Evolutionary conservation across 192 early-diverging fungal species (phyloP), one percentile per base, ranked within the genome.

Genomic region (Linnemannia zychae): DNA sequence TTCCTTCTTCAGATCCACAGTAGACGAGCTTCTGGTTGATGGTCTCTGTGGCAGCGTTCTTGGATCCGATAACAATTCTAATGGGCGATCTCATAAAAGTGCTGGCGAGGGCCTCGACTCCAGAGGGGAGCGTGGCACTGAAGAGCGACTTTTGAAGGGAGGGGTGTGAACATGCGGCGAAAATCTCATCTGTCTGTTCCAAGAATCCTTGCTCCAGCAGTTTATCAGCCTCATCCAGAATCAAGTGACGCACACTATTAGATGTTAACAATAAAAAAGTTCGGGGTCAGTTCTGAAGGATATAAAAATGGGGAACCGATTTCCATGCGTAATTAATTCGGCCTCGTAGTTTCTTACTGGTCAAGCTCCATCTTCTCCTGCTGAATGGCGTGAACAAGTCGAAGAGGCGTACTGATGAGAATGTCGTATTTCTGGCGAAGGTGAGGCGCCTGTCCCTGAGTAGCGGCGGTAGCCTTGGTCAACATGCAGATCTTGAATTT

Each of bases 1-100:
- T 99, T 77, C 99, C 99, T 28, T 94, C 92, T 81, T 99, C 99
- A 63, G 94, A 93, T 38, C 98, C 98, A 33, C 96, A 97, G 90
- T 94, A 99, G 17, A 97, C 88, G 24, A 99, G 91, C 78, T 93
- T 88, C 79, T 99, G 99, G 37, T 94, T 92, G 40, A 99, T 97
- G 3, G 93, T 95, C 70, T 96, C 95, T 1, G 96, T 98, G 7
- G 97, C 98, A 0, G 97, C 93, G 89, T 98, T 98, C 93, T 95
- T 95, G 66, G 92, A 85, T 7, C 98, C 98, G 77, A 99, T 93
- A 28, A 98, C 94, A 69, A 98, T 88, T 36, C 98, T 91, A 73
- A 98, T 90, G 33, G 98, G 98, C 65, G 94, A 89, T 47, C 93
- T 89, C 99, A 99, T 99, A 76, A 98, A 95, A 15, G 96, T 95